Percentiles rank a stretch among this genome's conserved stretches.
phyloP scores from a whole-genome alignment of 1,284 basidiomycete genomes.

The Moesziomyces parantarcticus region DNA sequence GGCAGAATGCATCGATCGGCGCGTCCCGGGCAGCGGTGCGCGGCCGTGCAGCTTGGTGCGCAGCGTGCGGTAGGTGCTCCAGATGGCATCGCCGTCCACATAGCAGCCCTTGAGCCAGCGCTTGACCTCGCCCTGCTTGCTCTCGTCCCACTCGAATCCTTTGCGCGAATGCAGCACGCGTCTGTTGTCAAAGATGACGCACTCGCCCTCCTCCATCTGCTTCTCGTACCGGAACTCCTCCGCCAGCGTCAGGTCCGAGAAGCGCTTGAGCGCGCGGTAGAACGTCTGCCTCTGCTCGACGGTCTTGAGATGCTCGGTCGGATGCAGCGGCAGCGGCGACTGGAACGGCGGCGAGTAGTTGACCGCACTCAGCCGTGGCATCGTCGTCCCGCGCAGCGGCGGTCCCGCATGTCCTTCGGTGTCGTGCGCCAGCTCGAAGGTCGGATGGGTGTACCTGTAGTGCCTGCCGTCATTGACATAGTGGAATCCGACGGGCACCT shows the following conservation, averaged over 20 bases:
- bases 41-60: conserved; percentile 37
- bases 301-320: conserved; percentile 28
- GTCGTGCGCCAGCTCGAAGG: conserved; percentile 75
- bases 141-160: conserved; percentile 75
- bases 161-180: conserved; percentile 89
- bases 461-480: conserved; percentile 92
- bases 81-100: conserved; percentile 80
- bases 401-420: conserved; percentile 50
- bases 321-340: conserved; percentile 72
- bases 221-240: conserved; percentile 75
- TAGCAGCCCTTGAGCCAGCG: conserved; percentile 81
- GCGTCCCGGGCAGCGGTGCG: conserved; percentile 11
- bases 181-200: conserved; percentile 91
- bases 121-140: conserved; percentile 57
- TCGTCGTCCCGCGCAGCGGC: conserved; percentile 26
- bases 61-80: conserved; percentile 71
- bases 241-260: conserved; percentile 75
- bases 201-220: conserved; percentile 83
- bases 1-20: not conserved
- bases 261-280: conserved; percentile 74
- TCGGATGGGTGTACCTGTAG: conserved; percentile 81
- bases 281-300: conserved; percentile 42
- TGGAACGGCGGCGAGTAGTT: conserved; percentile 98
- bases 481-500: conserved; percentile 83
- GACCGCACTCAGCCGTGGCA: conserved; percentile 70